Evolutionary conservation across 495 filamentous ascomycete species (phyloP).

Genomic region (Emericellopsis terricola): DNA sequence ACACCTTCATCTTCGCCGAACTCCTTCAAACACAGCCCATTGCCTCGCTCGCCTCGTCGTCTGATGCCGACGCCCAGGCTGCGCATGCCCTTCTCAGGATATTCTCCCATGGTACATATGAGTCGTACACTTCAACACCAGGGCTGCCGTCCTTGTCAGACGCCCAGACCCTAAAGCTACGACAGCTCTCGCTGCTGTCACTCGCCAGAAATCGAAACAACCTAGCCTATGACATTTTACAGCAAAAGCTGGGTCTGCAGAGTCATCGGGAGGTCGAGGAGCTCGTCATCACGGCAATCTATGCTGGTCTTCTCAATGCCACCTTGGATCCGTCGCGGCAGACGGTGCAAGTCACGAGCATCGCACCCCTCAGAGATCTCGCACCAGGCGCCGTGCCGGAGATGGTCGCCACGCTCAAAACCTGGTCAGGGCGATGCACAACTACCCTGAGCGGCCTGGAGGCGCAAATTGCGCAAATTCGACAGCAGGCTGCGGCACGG

Average conservation of each 20-base stretch:
- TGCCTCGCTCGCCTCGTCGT: constrained; percentile 41
- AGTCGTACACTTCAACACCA: constrained; percentile 33
- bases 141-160: constrained; percentile 54
- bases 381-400: constrained; percentile 44
- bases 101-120: constrained; percentile 85
- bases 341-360: constrained; percentile 54
- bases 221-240: constrained; percentile 58
- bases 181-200: constrained; percentile 73
- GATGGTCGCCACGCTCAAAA: constrained; percentile 47
- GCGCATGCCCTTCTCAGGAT: constrained; percentile 69
- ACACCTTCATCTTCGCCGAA: constrained; percentile 91
- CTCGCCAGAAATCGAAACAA: constrained; percentile 38
- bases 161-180: constrained; percentile 68
- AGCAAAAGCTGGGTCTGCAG: constrained; percentile 44
- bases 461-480: constrained; percentile 41
- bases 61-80: constrained; percentile 17
- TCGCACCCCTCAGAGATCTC: constrained; percentile 74
- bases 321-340: constrained; percentile 64
- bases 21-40: constrained; percentile 71
- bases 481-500: constrained; percentile 32
- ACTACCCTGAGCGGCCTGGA: constrained; percentile 61
- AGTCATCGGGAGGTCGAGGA: constrained; percentile 63
- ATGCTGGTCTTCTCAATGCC: constrained; percentile 60
- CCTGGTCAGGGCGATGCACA: constrained; percentile 63
- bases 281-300: constrained; percentile 77